These are phyloP conservation scores for Plectosphaerella cucumerina DNA, from an alignment of 2,329 filamentous ascomycete genomes.

Conservation along the genomic window DNA sequence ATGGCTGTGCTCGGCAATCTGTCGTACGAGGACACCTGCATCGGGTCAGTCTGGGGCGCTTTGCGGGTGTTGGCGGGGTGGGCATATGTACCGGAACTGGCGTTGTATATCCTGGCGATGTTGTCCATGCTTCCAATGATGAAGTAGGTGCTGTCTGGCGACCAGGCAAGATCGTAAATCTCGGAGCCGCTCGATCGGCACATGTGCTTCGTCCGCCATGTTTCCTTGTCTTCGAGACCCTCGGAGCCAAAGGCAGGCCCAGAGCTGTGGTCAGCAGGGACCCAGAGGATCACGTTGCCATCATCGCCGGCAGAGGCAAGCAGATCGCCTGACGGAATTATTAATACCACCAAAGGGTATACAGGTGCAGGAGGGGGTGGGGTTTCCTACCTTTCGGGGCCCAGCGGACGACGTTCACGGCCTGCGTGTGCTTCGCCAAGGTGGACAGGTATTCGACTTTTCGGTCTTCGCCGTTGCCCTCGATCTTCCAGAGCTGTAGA, in stretches of 20 bases:
- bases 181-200: conserved; percentile 91
- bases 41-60: conserved; percentile 1
- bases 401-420: conserved; percentile 97
- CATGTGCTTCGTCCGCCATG: conserved; percentile 97
- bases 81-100: conserved; percentile 67
- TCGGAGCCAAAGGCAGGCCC: conserved; percentile 74
- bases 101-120: conserved; percentile 93
- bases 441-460: conserved; percentile 91
- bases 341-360: neutral
- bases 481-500: conserved; percentile 83
- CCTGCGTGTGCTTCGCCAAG: conserved; percentile 88
- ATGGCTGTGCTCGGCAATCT: conserved; percentile 96
- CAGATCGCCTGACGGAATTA: conserved; percentile 64
- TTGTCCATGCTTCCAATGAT: conserved; percentile 99
- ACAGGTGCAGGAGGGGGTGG: neutral
- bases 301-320: conserved; percentile 95
- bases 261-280: conserved; percentile 71
- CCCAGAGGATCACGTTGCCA: conserved; percentile 95
- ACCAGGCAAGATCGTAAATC: conserved; percentile 98
- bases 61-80: neutral
- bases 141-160: conserved; percentile 92
- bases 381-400: conserved; percentile 79
- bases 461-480: conserved; percentile 76
- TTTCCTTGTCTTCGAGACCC: conserved; percentile 86
- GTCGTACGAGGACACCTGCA: conserved; percentile 65